These are phyloP conservation scores for Davidsoniella neocaledoniae DNA, from an alignment of 2,329 filamentous ascomycete genomes.

Conservation along the genomic window DNA sequence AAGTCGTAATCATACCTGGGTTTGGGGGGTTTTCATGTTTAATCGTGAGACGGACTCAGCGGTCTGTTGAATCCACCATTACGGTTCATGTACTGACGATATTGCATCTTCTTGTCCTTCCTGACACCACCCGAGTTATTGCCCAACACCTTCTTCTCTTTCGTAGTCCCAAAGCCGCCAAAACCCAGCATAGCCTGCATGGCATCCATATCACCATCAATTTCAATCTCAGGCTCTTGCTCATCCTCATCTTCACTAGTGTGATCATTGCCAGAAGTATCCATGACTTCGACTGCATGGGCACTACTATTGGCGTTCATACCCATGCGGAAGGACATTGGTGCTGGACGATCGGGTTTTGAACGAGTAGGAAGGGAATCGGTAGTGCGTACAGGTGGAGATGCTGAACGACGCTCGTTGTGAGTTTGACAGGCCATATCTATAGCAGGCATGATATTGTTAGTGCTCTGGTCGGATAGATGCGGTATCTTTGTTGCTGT, in stretches of 20 bases:
- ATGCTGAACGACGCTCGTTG: constrained; percentile 23
- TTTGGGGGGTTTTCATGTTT: background rate
- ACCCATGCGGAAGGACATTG: constrained; percentile 23
- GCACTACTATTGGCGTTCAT: constrained; percentile 16
- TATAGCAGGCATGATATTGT: background rate
- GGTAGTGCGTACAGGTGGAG: constrained; percentile 16
- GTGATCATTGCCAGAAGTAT: constrained; percentile 1
- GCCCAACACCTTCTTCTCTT: constrained; percentile 73
- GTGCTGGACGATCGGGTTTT: constrained; percentile 15
- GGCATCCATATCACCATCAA: constrained; percentile 48
- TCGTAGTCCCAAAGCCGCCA: constrained; percentile 67
- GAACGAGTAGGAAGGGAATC: constrained; percentile 21
- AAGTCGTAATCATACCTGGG: too few relatives aligned
- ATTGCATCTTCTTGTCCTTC: constrained; percentile 90
- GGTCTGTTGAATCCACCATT: constrained; percentile 69
- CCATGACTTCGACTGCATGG: background rate
- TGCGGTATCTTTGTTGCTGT: background rate
- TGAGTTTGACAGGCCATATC: constrained; percentile 14
- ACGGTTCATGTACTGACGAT: constrained; percentile 92
- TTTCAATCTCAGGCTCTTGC: constrained; percentile 34
- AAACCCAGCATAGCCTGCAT: constrained; percentile 90
- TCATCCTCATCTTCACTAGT: constrained; percentile 18
- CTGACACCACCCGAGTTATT: constrained; percentile 70
- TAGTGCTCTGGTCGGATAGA: background rate
- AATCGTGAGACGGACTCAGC: constrained; percentile 36